Percentiles rank a stretch among this genome's conserved stretches.
These are phyloP conservation scores for Cytospora piceae DNA, from an alignment of 2,329 filamentous ascomycete species.

Conservation along the genomic window DNA sequence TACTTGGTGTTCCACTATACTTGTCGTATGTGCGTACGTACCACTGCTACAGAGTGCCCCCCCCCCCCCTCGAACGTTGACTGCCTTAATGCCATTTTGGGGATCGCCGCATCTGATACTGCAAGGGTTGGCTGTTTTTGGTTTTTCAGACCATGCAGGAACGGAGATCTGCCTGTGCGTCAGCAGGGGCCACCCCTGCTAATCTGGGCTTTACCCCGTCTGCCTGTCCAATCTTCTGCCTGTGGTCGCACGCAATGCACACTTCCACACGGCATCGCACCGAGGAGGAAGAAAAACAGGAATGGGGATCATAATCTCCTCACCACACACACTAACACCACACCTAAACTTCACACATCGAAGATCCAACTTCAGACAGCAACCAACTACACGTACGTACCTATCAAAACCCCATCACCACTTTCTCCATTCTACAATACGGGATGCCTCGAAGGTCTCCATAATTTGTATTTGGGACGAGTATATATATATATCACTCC, in stretches of 20 bases:
- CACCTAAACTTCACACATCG: not conserved
- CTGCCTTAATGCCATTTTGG: not conserved
- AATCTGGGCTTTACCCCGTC: not conserved
- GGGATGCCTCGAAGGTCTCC: too few species aligned
- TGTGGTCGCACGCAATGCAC: not conserved
- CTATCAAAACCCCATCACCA: not conserved
- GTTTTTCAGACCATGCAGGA: not conserved
- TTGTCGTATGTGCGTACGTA: not conserved
- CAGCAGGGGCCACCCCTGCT: not conserved
- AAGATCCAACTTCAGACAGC: not conserved
- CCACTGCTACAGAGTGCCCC: not conserved
- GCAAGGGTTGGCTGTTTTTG: not conserved
- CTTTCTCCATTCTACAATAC: not conserved
- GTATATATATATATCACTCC: too few species aligned
- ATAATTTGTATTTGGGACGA: too few species aligned
- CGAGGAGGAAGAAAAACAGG: not conserved
- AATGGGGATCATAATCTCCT: not conserved
- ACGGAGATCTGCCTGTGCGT: conserved; percentile 4
- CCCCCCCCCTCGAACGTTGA: too few species aligned
- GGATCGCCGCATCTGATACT: conserved; percentile 3
- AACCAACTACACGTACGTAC: not conserved
- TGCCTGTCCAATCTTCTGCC: too few species aligned
- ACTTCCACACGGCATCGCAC: not conserved
- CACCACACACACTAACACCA: too few species aligned
- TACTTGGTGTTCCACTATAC: not conserved